Percentiles rank a stretch among this genome's conserved stretches.
phyloP scores from a whole-genome alignment of 2,329 filamentous ascomycete genomes.

The Paecilomyces fulvus region DNA sequence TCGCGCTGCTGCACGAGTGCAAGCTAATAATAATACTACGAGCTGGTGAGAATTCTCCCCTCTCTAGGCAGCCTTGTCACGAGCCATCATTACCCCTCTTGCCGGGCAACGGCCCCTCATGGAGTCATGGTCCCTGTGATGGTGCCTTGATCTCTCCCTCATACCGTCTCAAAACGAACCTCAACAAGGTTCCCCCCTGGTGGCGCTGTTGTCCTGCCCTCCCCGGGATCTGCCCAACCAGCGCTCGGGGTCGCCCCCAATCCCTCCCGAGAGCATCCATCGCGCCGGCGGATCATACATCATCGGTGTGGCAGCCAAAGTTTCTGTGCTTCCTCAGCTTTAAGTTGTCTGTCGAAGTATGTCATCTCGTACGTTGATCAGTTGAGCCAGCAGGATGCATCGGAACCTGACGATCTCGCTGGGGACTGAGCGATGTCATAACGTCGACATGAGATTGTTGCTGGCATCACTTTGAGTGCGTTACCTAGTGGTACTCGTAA shows the following conservation, averaged over 20 bases:
- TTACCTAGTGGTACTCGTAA: too few species aligned
- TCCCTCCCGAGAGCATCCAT: not conserved
- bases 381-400: not conserved
- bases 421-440: not conserved
- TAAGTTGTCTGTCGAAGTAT: not conserved
- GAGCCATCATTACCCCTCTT: too few species aligned
- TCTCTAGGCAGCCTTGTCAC: too few species aligned
- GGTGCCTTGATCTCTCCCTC: not conserved
- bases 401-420: not conserved
- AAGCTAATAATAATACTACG: too few species aligned
- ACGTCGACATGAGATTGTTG: too few species aligned
- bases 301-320: not conserved
- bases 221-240: not conserved
- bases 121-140: not conserved
- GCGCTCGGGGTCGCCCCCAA: not conserved
- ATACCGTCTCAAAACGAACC: not conserved
- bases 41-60: too few species aligned
- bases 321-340: not conserved
- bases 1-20: too few species aligned
- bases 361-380: not conserved
- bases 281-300: not conserved
- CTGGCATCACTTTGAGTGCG: too few species aligned
- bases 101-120: slow-evolving; percentile 13
- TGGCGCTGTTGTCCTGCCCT: not conserved
- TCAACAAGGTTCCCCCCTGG: not conserved